A percentile compares a stretch with the other conserved stretches of the same genome.
These are phyloP conservation scores for Akanthomyces dipterigenus DNA, from an alignment of 2,329 filamentous ascomycete species.

Conservation along the genomic window DNA sequence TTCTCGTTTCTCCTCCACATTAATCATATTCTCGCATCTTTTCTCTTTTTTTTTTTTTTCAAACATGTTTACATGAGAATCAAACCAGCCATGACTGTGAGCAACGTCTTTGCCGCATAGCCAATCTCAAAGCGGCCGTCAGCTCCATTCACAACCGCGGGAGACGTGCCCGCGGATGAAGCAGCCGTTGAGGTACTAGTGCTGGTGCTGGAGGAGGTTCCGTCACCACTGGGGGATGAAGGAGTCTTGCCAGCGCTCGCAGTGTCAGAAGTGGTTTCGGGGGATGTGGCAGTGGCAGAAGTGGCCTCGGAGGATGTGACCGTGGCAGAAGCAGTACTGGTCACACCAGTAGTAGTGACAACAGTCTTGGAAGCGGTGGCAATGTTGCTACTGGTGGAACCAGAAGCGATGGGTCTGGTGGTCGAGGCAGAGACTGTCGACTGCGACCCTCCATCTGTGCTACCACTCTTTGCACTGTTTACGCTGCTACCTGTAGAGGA, in stretches of 20 bases:
- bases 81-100: neutral
- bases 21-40: neutral
- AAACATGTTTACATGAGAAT: neutral
- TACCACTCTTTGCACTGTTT: neutral
- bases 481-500: neutral
- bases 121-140: neutral
- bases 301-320: too few relatives aligned
- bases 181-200: neutral
- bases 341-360: too few relatives aligned
- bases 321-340: too few relatives aligned
- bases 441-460: neutral
- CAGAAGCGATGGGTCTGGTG: too few relatives aligned
- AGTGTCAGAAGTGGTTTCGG: too few relatives aligned
- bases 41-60: neutral
- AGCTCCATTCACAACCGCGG: neutral
- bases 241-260: too few relatives aligned
- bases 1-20: neutral
- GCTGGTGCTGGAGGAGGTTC: neutral
- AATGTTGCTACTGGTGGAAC: too few relatives aligned
- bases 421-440: too few relatives aligned
- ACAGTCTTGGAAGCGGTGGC: too few relatives aligned
- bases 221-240: too few relatives aligned
- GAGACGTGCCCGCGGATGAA: neutral
- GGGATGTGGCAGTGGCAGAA: too few relatives aligned
- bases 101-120: too few relatives aligned